Evolutionary conservation across 169 alveolate genomes (phyloP).

Genomic region (Plasmodium gallinaceum): DNA sequence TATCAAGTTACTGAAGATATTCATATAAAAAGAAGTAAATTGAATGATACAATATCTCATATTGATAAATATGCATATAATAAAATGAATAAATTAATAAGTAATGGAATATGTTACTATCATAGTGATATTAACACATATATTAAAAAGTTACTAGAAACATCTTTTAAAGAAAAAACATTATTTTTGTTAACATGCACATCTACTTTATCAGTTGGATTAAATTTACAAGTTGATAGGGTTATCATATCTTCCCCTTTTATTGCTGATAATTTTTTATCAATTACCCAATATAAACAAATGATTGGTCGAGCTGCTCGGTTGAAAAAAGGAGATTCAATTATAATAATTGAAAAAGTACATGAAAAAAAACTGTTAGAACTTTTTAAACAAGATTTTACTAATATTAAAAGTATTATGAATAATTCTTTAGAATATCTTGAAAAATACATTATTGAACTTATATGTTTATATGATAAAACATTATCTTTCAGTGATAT

Average conservation of each 20-base stretch:
- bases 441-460: constrained; percentile 46
- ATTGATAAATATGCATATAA: constrained; percentile 45
- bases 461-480: constrained; percentile 13
- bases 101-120: constrained; percentile 64
- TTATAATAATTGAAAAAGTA: constrained; percentile 36
- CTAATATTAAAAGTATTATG: constrained; percentile 64
- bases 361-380: constrained; percentile 43
- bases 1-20: neutral
- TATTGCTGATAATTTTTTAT: constrained; percentile 61
- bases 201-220: constrained; percentile 62
- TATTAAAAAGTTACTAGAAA: constrained; percentile 31
- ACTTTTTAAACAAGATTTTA: constrained; percentile 23
- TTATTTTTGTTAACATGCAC: constrained; percentile 66
- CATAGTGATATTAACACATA: constrained; percentile 42
- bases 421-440: constrained; percentile 18
- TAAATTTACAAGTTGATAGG: constrained; percentile 54
- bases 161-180: constrained; percentile 49
- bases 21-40: constrained; percentile 17
- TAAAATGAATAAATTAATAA: constrained; percentile 21
- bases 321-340: constrained; percentile 62
- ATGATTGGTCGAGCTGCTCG: constrained; percentile 77
- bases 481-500: constrained; percentile 21
- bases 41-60: constrained; percentile 29
- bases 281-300: constrained; percentile 61
- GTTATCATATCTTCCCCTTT: constrained; percentile 72